A percentile compares a stretch with the other conserved stretches of the same genome.
Evolutionary conservation across 2,329 filamentous ascomycete genomes (phyloP).

Genomic region (Alternaria atra): DNA sequence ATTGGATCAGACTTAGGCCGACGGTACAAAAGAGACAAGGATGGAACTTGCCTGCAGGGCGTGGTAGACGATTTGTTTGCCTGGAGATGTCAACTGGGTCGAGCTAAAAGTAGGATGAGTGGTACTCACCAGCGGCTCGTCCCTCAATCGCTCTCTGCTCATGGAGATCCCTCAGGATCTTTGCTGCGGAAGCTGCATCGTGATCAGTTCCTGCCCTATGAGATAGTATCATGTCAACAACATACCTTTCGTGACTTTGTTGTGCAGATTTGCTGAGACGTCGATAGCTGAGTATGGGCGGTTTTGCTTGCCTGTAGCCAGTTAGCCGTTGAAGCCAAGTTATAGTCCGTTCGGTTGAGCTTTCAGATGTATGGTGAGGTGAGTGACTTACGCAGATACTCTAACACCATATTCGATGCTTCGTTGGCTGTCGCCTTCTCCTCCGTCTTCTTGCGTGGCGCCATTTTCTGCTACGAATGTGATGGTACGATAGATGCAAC

Average conservation of each 20-base stretch:
- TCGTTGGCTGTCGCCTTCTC: conserved; percentile 48
- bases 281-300: conserved; percentile 67
- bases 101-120: background rate
- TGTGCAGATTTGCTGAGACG: conserved; percentile 68
- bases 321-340: conserved; percentile 10
- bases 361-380: conserved; percentile 3
- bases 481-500: background rate
- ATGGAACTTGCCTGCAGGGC: conserved; percentile 53
- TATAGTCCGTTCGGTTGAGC: background rate
- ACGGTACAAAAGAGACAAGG: background rate
- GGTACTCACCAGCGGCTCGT: conserved; percentile 59
- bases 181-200: conserved; percentile 63
- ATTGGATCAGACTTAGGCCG: background rate
- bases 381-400: conserved; percentile 59
- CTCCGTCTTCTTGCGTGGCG: conserved; percentile 49
- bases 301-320: conserved; percentile 58
- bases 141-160: conserved; percentile 68
- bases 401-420: conserved; percentile 57
- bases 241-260: conserved; percentile 65
- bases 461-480: conserved; percentile 31
- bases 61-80: conserved; percentile 71
- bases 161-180: conserved; percentile 69
- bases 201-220: conserved; percentile 18
- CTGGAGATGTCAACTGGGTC: conserved; percentile 45
- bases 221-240: conserved; percentile 8